Evolutionary conservation across 164 flowering plant genomes (phyloP).

Genomic region (Magnolia changhungtana): DNA sequence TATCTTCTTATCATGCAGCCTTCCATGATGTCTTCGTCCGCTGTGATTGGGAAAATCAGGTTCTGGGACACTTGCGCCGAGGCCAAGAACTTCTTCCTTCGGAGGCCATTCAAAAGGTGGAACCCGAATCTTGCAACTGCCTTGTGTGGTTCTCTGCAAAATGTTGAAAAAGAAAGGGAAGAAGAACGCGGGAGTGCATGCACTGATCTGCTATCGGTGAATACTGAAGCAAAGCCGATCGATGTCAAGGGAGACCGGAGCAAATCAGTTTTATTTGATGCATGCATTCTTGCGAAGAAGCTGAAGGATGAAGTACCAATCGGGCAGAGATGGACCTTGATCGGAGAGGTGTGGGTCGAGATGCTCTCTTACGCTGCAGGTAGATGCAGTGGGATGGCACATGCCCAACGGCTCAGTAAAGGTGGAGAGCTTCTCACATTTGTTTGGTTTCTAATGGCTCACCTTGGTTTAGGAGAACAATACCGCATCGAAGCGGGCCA

Average conservation of each 20-base stretch:
- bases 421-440: slow-evolving; percentile 16
- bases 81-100: neutral
- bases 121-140: neutral
- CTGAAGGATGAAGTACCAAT: neutral
- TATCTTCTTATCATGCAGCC: slow-evolving; percentile 9
- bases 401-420: slow-evolving; percentile 7
- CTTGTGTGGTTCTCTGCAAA: neutral
- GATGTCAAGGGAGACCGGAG: slow-evolving; percentile 15
- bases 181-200: neutral
- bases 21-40: neutral
- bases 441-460: slow-evolving; percentile 11
- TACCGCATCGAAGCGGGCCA: slow-evolving; percentile 2
- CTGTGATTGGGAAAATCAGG: slow-evolving; percentile 4
- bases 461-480: slow-evolving; percentile 10
- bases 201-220: neutral
- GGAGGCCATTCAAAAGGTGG: neutral
- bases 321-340: slow-evolving; percentile 3
- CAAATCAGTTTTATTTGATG: slow-evolving; percentile 16
- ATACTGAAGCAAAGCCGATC: slow-evolving; percentile 2
- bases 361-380: slow-evolving; percentile 9
- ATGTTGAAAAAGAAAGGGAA: neutral
- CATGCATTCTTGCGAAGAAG: slow-evolving; percentile 6
- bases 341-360: slow-evolving; percentile 15
- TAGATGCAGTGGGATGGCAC: neutral
- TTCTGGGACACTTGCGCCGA: slow-evolving; percentile 6